phyloP scores from a whole-genome alignment of 352 stramenopile species.

The Hyaloperonospora arabidopsidis region DNA sequence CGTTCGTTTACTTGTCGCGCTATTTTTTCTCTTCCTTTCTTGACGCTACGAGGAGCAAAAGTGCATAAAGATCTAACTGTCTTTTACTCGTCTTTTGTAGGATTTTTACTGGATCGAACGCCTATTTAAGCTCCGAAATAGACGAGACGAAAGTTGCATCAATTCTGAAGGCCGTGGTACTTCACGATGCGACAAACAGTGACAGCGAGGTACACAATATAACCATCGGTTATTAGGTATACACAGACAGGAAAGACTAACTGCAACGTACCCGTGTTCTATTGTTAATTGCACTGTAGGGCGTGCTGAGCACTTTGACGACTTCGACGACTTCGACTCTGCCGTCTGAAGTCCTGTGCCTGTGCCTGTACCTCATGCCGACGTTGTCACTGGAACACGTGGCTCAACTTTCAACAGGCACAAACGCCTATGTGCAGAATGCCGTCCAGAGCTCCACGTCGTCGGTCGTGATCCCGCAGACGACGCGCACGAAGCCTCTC shows the following conservation, averaged over 20 bases:
- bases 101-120: constrained; percentile 35
- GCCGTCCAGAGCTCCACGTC: constrained; percentile 40
- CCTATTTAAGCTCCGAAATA: constrained; percentile 42
- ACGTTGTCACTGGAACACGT: constrained; percentile 41
- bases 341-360: constrained; percentile 41
- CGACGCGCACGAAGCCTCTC: constrained; percentile 45
- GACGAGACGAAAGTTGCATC: constrained; percentile 33
- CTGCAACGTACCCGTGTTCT: neutral
- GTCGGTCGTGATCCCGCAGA: constrained; percentile 67
- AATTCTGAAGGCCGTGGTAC: constrained; percentile 25
- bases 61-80: neutral
- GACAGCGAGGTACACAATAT: constrained; percentile 32
- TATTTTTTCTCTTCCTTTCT: neutral
- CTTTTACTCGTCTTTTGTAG: constrained; percentile 15
- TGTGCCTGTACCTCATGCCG: constrained; percentile 52
- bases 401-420: constrained; percentile 24
- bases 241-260: too few species aligned
- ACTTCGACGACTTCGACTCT: constrained; percentile 2
- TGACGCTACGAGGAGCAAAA: neutral
- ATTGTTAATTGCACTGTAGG: constrained; percentile 18
- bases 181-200: constrained; percentile 19
- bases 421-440: constrained; percentile 39
- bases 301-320: constrained; percentile 28
- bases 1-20: constrained; percentile 33
- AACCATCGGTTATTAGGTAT: neutral